Percentiles rank a stretch among this genome's conserved stretches.
These are phyloP conservation scores for Barnettozyma populi DNA, from an alignment of 805 yeast genomes.

Conservation along the genomic window DNA sequence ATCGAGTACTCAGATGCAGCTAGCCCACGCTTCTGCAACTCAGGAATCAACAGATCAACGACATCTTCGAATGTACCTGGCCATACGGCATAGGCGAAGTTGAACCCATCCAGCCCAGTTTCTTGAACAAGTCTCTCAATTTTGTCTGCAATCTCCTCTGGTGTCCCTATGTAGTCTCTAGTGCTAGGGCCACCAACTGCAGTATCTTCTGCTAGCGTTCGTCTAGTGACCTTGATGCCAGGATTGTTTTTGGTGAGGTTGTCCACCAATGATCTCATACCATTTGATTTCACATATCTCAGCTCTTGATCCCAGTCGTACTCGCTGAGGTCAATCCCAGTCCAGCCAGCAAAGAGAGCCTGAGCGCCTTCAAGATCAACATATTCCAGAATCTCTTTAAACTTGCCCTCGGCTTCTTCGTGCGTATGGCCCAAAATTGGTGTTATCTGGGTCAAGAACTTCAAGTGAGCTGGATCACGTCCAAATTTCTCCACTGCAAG, in stretches of 20 bases:
- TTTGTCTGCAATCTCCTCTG: background rate
- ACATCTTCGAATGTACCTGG: background rate
- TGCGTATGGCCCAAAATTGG: conserved; percentile 32
- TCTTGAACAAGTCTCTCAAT: background rate
- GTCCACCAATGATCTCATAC: background rate
- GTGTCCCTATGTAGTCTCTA: background rate
- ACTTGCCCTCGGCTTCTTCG: conserved; percentile 30
- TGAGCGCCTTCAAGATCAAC: conserved; percentile 34
- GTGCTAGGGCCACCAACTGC: background rate
- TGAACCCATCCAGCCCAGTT: background rate
- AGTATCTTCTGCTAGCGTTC: background rate
- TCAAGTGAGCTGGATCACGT: conserved; percentile 31
- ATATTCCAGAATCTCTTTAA: conserved; percentile 18
- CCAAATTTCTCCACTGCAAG: conserved; percentile 28
- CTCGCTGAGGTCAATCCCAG: conserved; percentile 39
- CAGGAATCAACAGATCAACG: background rate
- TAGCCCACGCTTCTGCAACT: background rate
- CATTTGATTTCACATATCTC: background rate
- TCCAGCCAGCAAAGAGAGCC: conserved; percentile 36
- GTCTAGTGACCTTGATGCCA: background rate
- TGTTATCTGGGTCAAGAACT: conserved; percentile 29
- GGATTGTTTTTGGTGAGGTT: background rate
- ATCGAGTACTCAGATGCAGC: background rate
- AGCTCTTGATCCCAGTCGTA: conserved; percentile 20
- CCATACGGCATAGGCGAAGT: background rate